Percentiles rank a stretch among this genome's conserved stretches.
Conservation (phyloP, 2,329 filamentous ascomycete species). For the Xylaria sp. region DNA sequence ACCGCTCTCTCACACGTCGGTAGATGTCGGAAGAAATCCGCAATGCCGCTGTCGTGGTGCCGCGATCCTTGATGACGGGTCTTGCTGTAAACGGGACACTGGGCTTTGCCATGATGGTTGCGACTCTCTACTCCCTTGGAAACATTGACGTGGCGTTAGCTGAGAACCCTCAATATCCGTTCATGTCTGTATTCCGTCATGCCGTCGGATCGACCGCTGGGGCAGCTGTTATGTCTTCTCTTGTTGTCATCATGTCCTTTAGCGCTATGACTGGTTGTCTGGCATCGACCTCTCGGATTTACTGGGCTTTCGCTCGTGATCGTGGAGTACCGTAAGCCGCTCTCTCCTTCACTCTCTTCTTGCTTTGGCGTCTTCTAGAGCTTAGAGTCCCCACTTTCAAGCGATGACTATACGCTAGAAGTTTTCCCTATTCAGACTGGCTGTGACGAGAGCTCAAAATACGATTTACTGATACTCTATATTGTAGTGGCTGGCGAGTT, state of each 20-base stretch:
- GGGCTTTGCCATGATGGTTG: slow-evolving; percentile 67
- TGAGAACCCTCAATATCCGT: slow-evolving; percentile 63
- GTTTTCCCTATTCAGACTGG: not conserved
- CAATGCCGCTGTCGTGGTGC: slow-evolving; percentile 61
- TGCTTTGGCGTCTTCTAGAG: not conserved
- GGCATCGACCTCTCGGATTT: slow-evolving; percentile 66
- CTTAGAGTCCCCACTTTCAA: not conserved
- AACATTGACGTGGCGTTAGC: slow-evolving; percentile 58
- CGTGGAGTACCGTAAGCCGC: slow-evolving; percentile 38
- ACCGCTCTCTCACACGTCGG: slow-evolving; percentile 12
- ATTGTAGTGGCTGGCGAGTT: slow-evolving; percentile 31
- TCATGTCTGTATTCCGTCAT: slow-evolving; percentile 68
- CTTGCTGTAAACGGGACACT: slow-evolving; percentile 62
- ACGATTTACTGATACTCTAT: not conserved
- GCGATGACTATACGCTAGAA: not conserved
- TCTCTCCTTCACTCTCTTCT: not conserved
- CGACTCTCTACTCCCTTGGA: slow-evolving; percentile 64
- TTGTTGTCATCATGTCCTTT: slow-evolving; percentile 61
- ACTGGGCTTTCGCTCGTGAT: slow-evolving; percentile 61
- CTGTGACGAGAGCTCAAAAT: not conserved
- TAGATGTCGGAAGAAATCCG: slow-evolving; percentile 60
- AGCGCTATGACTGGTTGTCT: slow-evolving; percentile 64
- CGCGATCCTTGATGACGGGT: slow-evolving; percentile 61
- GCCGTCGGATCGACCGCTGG: slow-evolving; percentile 60
- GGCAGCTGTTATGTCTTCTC: slow-evolving; percentile 60